Conservation (phyloP, 768 basidiomycete species). For the Tremella yokohamensis region DNA sequence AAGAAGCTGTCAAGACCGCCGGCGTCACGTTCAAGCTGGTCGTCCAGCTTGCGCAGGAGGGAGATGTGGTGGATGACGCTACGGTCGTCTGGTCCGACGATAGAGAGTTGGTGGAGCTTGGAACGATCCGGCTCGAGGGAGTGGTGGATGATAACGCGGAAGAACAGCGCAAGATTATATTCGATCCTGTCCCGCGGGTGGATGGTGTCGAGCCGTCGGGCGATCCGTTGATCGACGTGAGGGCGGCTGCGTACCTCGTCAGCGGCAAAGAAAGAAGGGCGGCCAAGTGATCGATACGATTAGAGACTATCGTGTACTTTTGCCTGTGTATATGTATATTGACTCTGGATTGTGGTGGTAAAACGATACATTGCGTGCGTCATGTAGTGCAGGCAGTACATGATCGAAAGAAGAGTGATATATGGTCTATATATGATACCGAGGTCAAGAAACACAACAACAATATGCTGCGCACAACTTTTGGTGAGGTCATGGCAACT, state of each 20-base stretch:
- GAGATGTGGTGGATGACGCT: slow-evolving; percentile 27
- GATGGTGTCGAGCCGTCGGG: slow-evolving; percentile 25
- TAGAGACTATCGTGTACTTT: too few relatives aligned
- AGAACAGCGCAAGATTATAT: slow-evolving; percentile 30
- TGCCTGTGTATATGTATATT: too few relatives aligned
- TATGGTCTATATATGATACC: too few relatives aligned
- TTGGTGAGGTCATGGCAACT: too few relatives aligned
- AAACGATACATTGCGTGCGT: too few relatives aligned
- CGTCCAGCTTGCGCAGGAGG: slow-evolving; percentile 25
- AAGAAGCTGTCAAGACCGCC: neutral
- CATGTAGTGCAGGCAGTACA: too few relatives aligned
- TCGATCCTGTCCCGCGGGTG: slow-evolving; percentile 32
- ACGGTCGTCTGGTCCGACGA: slow-evolving; percentile 26
- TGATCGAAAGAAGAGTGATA: too few relatives aligned
- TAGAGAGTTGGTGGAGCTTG: slow-evolving; percentile 21
- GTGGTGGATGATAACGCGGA: slow-evolving; percentile 7
- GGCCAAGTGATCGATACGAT: slow-evolving; percentile 12
- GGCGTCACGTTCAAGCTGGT: slow-evolving; percentile 14
- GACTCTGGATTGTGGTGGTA: too few relatives aligned
- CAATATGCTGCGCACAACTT: too few relatives aligned
- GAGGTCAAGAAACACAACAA: too few relatives aligned
- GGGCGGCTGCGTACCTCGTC: slow-evolving; percentile 27
- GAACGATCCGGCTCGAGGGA: slow-evolving; percentile 14
- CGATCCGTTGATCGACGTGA: slow-evolving; percentile 31
- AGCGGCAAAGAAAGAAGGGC: slow-evolving; percentile 25